Conservation (phyloP, 1,284 basidiomycete genomes). For the Caloboletus firmus region DNA sequence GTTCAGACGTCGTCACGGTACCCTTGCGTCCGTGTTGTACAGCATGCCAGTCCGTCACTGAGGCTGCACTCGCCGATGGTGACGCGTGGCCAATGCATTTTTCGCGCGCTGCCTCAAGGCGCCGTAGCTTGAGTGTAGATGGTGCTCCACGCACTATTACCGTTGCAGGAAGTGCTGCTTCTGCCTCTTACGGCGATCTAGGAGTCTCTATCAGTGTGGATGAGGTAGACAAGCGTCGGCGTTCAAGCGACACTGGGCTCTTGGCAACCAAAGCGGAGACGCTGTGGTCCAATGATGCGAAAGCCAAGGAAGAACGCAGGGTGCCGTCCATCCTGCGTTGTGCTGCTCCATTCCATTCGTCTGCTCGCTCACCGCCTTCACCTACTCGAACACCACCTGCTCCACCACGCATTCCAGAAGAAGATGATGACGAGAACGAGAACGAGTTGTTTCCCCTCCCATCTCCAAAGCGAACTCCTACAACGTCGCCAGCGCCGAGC, state of each 20-base stretch:
- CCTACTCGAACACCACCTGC: constrained; percentile 9
- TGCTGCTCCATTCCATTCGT: background rate
- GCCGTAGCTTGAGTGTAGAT: constrained; percentile 52
- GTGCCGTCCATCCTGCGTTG: background rate
- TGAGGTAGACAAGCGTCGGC: constrained; percentile 57
- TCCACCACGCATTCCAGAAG: constrained; percentile 38
- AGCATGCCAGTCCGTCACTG: constrained; percentile 51
- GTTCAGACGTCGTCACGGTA: constrained; percentile 41
- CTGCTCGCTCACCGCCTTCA: constrained; percentile 9
- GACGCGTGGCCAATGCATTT: constrained; percentile 60
- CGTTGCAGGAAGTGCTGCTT: constrained; percentile 29
- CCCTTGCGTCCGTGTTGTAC: constrained; percentile 61
- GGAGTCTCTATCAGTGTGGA: constrained; percentile 51
- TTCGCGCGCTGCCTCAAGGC: constrained; percentile 55
- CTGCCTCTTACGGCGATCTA: constrained; percentile 22
- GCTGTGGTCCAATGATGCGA: constrained; percentile 16
- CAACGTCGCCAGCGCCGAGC: constrained; percentile 34
- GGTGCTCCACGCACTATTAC: constrained; percentile 26
- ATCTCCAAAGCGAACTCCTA: constrained; percentile 48
- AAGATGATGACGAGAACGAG: constrained; percentile 48
- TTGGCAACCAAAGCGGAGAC: background rate
- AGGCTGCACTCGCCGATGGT: constrained; percentile 47
- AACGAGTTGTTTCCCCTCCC: constrained; percentile 57
- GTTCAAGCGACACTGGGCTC: constrained; percentile 34
- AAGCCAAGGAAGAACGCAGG: background rate